These are phyloP conservation scores for Artemisia princeps DNA, from an alignment of 140 eudicot genomes.

Conservation along the genomic window DNA sequence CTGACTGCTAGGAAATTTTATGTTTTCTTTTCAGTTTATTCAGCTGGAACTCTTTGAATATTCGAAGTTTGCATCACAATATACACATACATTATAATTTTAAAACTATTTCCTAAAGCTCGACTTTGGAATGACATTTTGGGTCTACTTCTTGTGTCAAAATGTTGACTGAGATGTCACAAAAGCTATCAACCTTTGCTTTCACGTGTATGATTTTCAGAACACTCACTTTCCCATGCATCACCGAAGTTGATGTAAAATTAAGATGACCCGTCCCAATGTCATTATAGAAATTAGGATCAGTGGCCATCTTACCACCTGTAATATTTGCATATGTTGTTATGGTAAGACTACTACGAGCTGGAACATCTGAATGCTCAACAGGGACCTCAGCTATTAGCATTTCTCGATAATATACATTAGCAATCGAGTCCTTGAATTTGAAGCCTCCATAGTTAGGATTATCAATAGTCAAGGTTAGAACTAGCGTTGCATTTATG, in stretches of 20 bases:
- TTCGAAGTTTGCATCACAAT: too few relatives aligned
- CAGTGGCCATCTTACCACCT: conserved; percentile 29
- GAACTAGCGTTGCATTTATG: conserved; percentile 39
- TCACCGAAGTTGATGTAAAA: conserved; percentile 35
- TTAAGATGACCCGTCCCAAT: conserved; percentile 32
- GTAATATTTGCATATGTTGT: conserved; percentile 34
- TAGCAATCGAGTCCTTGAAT: conserved; percentile 32
- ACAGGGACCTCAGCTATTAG: conserved; percentile 36
- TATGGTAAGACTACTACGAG: conserved; percentile 32
- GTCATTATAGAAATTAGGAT: conserved; percentile 35
- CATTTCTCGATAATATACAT: conserved; percentile 31
- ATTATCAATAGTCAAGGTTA: conserved; percentile 33
- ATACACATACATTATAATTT: too few relatives aligned
- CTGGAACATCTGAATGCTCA: conserved; percentile 33
- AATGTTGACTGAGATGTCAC: conserved; percentile 31
- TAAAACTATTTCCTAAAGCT: conserved; percentile 4
- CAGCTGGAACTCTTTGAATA: too few relatives aligned
- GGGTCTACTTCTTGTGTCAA: conserved; percentile 29
- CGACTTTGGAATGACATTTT: conserved; percentile 30
- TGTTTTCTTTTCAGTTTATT: too few relatives aligned
- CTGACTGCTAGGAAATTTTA: too few relatives aligned
- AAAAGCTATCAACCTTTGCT: conserved; percentile 33
- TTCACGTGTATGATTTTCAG: conserved; percentile 32
- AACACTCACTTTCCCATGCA: conserved; percentile 44
- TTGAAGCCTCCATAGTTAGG: conserved; percentile 44